Evolutionary conservation across 805 yeast genomes (phyloP), one percentile per base, ranked within the genome.

Genomic region (Ogataea neopini): DNA sequence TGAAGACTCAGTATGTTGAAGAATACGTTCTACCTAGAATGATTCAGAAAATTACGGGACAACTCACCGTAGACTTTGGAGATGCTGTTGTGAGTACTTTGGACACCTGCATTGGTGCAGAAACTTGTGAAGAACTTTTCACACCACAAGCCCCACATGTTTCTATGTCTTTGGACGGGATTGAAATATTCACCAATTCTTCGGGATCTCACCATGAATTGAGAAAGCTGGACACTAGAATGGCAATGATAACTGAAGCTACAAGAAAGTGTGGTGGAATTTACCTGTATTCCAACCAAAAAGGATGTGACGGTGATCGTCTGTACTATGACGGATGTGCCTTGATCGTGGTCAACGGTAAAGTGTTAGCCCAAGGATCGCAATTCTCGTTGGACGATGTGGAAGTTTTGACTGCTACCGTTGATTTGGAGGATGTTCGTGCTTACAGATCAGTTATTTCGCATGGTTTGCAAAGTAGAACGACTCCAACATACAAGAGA

Each of bases 281-380:
- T 22, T 94, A 94, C 59, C 71, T 94, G 41, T 94, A 94, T 60
- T 80, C 98, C 14, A 94, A 94, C 68, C 99, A 95, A 69, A 83
- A 86, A 55, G 99, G 99, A 2, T 94, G 99, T 66, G 99, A 94
- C 65, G 99, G 99, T 57, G 99, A 95, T 63, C 76, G 99, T 49
- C 70, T 94, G 37, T 94, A 94, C 68, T 94, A 94, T 63, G 99
- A 94, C 66, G 99, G 99, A 0, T 88, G 97, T 72, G 97, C 99
- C 0, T 72, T 89, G 60, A 94, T 95, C 63, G 89, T 90, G 6
- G 88, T 91, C 39, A 94, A 95, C 64, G 99, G 99, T 29, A 71
- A 82, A 51, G 84, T 95, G 52, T 84, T 94, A 4, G 97, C 96
- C 1, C 99, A 94, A 65, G 98, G 94, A 1, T 73, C 86, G 2